Base-by-base conservation (phyloP, 306 rosid genomes). In the Castanea sativa region DNA sequence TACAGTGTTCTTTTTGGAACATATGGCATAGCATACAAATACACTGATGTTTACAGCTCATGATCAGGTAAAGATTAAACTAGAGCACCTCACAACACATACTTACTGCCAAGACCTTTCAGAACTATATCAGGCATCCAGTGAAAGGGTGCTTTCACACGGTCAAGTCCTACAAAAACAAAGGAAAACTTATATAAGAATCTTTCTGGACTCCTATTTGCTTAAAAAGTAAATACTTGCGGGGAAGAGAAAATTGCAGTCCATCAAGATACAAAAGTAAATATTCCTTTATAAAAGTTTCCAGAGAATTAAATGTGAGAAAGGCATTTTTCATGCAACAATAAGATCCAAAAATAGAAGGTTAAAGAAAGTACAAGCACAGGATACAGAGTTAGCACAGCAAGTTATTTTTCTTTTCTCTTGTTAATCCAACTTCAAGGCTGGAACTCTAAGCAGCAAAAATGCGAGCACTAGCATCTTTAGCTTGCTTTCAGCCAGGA, bases 101-200 rank as follows among this genome's bases (percentile, higher is more conserved):
- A 29, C 51, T 51, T 60, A 41, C 72, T 21, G 49, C 63, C 76
- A 71, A 64, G 83, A 56, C 61, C 84, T 72, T 55, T 25, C 12
- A 35, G 43, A 76, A 63, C 79, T 70, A 10, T 32, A 52, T 43
- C 71, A 35, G 32, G 53, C 55, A 79, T 49, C 82, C 76, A 72
- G 16, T 64, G 87, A 73, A 43, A 76, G 45, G 12, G 73, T 59
- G 29, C n/a, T 64, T 65, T 81, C 41, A 4, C 76, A 73, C 32
- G 4, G 53, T 58, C 61, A 4, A n/a, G 43, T 65, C 79, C 87
- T 84, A 75, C 20, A 55, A 60, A 70, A 4, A 59, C 2, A n/a
- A 35, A 19, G 67, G 12, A 29, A 63, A 38, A 32, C 79, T 35
- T 7, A 55, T 15, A 4, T 27, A 2, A 51, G 52, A 23, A 30